These are phyloP conservation scores for Dacryopinax primogenitus DNA, from an alignment of 768 basidiomycete species.

Conservation along the genomic window DNA sequence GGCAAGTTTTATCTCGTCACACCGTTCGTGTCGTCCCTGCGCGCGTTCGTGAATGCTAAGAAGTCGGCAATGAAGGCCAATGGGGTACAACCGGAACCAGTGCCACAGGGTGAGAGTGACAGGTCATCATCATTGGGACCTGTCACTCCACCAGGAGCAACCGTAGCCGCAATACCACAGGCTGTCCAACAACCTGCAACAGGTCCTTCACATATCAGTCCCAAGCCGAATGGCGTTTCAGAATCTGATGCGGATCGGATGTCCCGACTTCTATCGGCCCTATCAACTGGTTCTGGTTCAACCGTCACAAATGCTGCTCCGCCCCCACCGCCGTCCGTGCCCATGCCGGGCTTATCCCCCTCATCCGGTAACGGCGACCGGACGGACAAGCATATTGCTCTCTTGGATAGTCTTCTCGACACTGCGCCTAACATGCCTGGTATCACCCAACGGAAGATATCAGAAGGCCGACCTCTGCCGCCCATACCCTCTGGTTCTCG, in stretches of 20 bases:
- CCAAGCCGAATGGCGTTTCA: neutral
- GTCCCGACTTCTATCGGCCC: neutral
- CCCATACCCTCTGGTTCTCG: neutral
- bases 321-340: neutral
- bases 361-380: neutral
- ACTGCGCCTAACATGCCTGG: neutral
- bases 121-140: neutral
- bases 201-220: neutral
- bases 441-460: neutral
- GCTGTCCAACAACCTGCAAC: neutral
- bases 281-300: neutral
- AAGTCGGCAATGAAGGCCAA: neutral
- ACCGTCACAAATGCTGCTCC: neutral
- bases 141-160: neutral
- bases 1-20: conserved; percentile 88
- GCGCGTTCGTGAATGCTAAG: conserved; percentile 22
- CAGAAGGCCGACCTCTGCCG: neutral
- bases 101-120: neutral
- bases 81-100: neutral
- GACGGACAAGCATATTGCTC: neutral
- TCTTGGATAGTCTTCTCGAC: neutral
- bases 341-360: neutral
- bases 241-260: neutral
- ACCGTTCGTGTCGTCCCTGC: conserved; percentile 53
- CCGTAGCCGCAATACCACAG: neutral